Evolutionary conservation across 768 basidiomycete genomes (phyloP).

Genomic region (Megacollybia marginata): DNA sequence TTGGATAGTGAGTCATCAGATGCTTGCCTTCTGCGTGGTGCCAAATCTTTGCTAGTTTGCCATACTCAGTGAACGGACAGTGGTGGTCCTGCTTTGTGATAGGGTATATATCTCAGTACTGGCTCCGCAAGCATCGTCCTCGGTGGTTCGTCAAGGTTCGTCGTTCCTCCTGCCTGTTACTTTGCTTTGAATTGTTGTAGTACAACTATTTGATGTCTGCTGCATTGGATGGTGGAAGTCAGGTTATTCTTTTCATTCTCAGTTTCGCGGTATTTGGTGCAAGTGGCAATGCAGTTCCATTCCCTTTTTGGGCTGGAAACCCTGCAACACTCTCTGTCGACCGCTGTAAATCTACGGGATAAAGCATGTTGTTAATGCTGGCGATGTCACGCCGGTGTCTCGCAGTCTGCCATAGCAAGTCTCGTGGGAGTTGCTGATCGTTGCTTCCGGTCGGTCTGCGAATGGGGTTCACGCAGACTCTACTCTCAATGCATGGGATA

Average conservation of each 20-base stretch:
- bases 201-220: slow-evolving; percentile 41
- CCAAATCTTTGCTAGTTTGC: slow-evolving; percentile 19
- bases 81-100: slow-evolving; percentile 50
- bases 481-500: too few species aligned
- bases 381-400: too few species aligned
- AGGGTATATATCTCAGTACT: slow-evolving; percentile 41
- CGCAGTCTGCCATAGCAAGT: too few species aligned
- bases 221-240: slow-evolving; percentile 41
- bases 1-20: slow-evolving; percentile 19
- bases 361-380: too few species aligned
- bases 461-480: too few species aligned
- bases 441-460: too few species aligned
- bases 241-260: slow-evolving; percentile 42
- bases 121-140: slow-evolving; percentile 34
- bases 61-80: slow-evolving; percentile 47
- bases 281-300: slow-evolving; percentile 31
- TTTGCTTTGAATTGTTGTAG: slow-evolving; percentile 7
- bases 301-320: slow-evolving; percentile 42
- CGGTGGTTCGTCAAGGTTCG: slow-evolving; percentile 40
- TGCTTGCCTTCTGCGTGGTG: not conserved
- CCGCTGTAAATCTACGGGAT: slow-evolving; percentile 22
- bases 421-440: too few species aligned
- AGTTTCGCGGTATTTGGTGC: slow-evolving; percentile 30
- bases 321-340: slow-evolving; percentile 29
- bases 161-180: not conserved